Evolutionary conservation across 169 alveolate species (phyloP).

Genomic region (Amoebophrya sp.): DNA sequence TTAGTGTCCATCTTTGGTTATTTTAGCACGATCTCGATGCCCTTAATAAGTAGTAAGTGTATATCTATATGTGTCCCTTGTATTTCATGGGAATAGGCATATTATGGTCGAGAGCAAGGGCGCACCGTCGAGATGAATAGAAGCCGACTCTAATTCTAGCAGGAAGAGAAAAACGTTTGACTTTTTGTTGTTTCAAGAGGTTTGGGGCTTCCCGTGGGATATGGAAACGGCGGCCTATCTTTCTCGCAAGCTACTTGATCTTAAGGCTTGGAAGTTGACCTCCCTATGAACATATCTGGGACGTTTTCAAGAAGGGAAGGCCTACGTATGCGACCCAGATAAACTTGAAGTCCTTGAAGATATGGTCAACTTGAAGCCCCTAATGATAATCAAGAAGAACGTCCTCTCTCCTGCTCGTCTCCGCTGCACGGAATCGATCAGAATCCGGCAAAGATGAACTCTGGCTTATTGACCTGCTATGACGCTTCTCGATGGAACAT

Average conservation of each 20-base stretch:
- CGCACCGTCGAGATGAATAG: not conserved
- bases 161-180: not conserved
- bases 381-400: too few relatives aligned
- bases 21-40: not conserved
- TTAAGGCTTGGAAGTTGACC: too few relatives aligned
- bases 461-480: not conserved
- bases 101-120: not conserved
- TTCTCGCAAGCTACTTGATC: not conserved
- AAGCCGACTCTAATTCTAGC: not conserved
- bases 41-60: not conserved
- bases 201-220: constrained; percentile 12
- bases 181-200: not conserved
- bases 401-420: too few relatives aligned
- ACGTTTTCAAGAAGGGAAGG: too few relatives aligned
- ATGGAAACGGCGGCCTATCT: not conserved
- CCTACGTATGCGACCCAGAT: too few relatives aligned
- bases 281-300: too few relatives aligned
- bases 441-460: not conserved
- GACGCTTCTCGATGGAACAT: not conserved
- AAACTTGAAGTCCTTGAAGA: too few relatives aligned
- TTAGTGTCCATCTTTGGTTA: not conserved
- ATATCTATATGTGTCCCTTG: too few relatives aligned
- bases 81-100: too few relatives aligned
- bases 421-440: not conserved
- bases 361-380: too few relatives aligned